Base-by-base conservation (phyloP, 2,329 filamentous ascomycete genomes). In the Aspergillus caelatus region DNA sequence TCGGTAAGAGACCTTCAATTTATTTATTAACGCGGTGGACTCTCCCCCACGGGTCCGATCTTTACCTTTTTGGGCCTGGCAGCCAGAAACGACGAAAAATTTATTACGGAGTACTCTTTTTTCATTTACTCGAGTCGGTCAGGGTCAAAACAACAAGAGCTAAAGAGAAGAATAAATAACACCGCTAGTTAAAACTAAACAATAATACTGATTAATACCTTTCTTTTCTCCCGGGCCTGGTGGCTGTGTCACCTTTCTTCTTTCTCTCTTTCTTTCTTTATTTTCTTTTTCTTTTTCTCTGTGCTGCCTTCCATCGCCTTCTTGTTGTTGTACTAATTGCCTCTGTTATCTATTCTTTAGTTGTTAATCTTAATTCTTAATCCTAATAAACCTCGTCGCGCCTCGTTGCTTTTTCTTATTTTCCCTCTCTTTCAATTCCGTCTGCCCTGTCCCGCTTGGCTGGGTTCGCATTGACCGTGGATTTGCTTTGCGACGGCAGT, bases 41-140 rank as follows among this genome's bases (percentile, higher is more conserved):
- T 54, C 62, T 64, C 62, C 41, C 60, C 60, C 57, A 60, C 41
- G 50, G 32, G 30, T 63, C 65, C 36, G 65, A 67, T 67, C 65
- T 52, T 58, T 67, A 54, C 65, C 63, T 39, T 32, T 58, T 67
- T 60, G 46, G 63, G 65, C 14, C 30, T 62, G 57, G 57, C 43
- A 55, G 39, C 39, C 10, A 45, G 46, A 58, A 53, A 19, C 39
- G 34, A 32, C 58, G 26, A 56, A 61, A 43, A 43, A 54, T 14
- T 34, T 21, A 54, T 32, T 34, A 34, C 9, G 30, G 10, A 26
- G 26, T 4, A 21, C 28, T 36, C 39, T 41, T 41, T 54, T 54
- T 54, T 54, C 52, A 36, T 34, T 34, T 54, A 34, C 26, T 53
- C 32, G 30, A 54, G 52, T 54, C 52, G 50, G 60, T 58, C 53